These are phyloP conservation scores for Claviceps purpurea DNA, from an alignment of 2,329 filamentous ascomycete genomes.

Conservation along the genomic window DNA sequence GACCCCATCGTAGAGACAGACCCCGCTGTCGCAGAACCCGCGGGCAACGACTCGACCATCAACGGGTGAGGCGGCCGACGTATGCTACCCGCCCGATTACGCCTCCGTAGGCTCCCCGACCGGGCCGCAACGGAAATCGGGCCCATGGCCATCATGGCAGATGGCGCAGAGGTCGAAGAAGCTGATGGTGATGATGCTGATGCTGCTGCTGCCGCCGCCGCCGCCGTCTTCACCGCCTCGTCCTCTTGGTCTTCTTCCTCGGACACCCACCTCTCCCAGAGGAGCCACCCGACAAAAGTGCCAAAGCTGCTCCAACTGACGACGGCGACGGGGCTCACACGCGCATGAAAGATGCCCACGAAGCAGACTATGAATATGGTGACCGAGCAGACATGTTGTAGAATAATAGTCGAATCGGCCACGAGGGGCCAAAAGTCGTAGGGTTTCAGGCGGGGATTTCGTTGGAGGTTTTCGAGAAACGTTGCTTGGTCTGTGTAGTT, in stretches of 20 bases:
- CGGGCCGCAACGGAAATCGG: constrained; percentile 6
- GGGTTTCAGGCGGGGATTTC: constrained; percentile 82
- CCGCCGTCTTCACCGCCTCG: constrained; percentile 22
- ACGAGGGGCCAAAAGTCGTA: constrained; percentile 98
- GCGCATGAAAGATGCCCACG: constrained; percentile 73
- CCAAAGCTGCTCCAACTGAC: constrained; percentile 73
- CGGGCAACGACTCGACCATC: constrained; percentile 14
- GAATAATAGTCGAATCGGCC: constrained; percentile 87
- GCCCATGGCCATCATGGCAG: not conserved
- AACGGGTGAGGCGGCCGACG: constrained; percentile 20
- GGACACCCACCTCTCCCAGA: constrained; percentile 87
- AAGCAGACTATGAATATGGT: constrained; percentile 93
- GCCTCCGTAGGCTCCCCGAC: constrained; percentile 21
- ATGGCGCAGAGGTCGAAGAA: not conserved
- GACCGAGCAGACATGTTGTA: constrained; percentile 92
- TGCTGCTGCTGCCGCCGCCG: constrained; percentile 14
- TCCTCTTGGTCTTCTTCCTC: constrained; percentile 45
- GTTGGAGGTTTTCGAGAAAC: constrained; percentile 88
- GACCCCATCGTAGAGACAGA: constrained; percentile 13
- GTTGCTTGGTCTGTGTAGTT: constrained; percentile 97
- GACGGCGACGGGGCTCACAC: constrained; percentile 80
- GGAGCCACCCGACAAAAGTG: constrained; percentile 74
- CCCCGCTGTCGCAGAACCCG: constrained; percentile 9
- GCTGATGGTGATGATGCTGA: constrained; percentile 9
- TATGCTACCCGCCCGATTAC: constrained; percentile 23